Conservation (phyloP, 495 filamentous ascomycete species). For the Penicillium macrosclerotiorum region DNA sequence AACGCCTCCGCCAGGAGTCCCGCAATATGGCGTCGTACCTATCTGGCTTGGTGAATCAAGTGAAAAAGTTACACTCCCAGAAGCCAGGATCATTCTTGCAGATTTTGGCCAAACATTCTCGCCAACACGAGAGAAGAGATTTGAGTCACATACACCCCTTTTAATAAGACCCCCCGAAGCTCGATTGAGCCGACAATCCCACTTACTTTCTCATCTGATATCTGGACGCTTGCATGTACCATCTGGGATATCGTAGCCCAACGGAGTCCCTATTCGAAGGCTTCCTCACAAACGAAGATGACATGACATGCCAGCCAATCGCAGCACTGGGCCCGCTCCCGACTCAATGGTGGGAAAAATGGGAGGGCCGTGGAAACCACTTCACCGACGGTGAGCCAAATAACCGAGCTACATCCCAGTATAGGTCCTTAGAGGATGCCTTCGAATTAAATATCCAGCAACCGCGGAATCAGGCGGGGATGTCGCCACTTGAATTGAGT, state of each 20-base stretch:
- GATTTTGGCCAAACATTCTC: constrained; percentile 45
- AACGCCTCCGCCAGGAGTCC: constrained; percentile 24
- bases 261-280: constrained; percentile 26
- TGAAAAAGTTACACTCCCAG: constrained; percentile 23
- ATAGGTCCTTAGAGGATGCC: constrained; percentile 24
- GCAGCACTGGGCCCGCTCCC: constrained; percentile 34
- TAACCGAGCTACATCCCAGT: constrained; percentile 18
- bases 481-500: constrained; percentile 16
- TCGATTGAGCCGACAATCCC: constrained; percentile 17
- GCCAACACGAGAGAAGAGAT: constrained; percentile 21
- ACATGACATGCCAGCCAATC: constrained; percentile 38
- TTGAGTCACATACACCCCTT: constrained; percentile 29
- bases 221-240: constrained; percentile 29
- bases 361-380: constrained; percentile 16
- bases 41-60: constrained; percentile 31
- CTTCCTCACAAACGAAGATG: constrained; percentile 26
- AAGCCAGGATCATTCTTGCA: constrained; percentile 31
- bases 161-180: constrained; percentile 23
- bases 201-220: constrained; percentile 27
- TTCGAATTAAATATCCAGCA: constrained; percentile 29
- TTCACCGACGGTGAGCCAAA: constrained; percentile 24
- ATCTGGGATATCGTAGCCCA: constrained; percentile 29
- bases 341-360: constrained; percentile 22
- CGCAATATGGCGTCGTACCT: constrained; percentile 16
- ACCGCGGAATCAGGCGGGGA: constrained; percentile 12